These are phyloP conservation scores for Fennellomyces sp. DNA, from an alignment of 371 early-diverging fungal genomes.

Conservation along the genomic window DNA sequence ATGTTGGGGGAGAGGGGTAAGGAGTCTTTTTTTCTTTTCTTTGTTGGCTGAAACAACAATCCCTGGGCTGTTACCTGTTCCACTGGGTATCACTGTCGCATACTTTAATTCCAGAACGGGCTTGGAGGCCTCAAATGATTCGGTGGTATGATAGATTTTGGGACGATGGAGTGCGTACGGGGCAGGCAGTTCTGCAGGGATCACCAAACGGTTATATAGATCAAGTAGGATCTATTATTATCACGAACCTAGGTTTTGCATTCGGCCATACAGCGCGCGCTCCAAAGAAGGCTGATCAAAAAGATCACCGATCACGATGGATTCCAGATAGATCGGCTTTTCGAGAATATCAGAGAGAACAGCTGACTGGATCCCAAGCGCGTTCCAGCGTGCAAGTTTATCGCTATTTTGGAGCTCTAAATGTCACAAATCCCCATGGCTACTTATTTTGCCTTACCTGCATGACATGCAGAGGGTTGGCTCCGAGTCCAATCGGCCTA, in stretches of 20 bases:
- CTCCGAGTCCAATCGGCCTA: conserved; percentile 74
- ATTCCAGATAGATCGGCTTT: conserved; percentile 69
- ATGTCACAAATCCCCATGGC: background rate
- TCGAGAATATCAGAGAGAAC: conserved; percentile 55
- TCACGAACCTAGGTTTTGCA: conserved; percentile 16
- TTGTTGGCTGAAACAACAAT: background rate
- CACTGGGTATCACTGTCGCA: conserved; percentile 38
- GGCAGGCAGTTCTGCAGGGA: conserved; percentile 21
- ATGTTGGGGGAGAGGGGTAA: background rate
- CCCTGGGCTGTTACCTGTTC: conserved; percentile 29
- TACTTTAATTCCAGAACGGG: conserved; percentile 30
- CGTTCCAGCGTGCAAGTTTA: conserved; percentile 87
- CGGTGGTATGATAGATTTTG: conserved; percentile 23
- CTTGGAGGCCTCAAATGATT: conserved; percentile 55
- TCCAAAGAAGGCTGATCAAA: conserved; percentile 60
- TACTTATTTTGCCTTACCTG: conserved; percentile 42
- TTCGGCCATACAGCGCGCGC: conserved; percentile 66
- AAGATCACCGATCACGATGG: conserved; percentile 69
- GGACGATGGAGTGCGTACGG: conserved; percentile 36
- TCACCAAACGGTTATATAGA: background rate
- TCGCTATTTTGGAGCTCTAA: conserved; percentile 51
- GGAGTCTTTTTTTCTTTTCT: too few relatives aligned
- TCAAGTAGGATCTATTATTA: background rate
- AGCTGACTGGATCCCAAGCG: conserved; percentile 76
- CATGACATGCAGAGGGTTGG: conserved; percentile 86